A percentile compares a stretch with the other conserved stretches of the same genome.
phyloP scores from a whole-genome alignment of 2,329 filamentous ascomycete genomes.

The Microsporum ferrugineum region DNA sequence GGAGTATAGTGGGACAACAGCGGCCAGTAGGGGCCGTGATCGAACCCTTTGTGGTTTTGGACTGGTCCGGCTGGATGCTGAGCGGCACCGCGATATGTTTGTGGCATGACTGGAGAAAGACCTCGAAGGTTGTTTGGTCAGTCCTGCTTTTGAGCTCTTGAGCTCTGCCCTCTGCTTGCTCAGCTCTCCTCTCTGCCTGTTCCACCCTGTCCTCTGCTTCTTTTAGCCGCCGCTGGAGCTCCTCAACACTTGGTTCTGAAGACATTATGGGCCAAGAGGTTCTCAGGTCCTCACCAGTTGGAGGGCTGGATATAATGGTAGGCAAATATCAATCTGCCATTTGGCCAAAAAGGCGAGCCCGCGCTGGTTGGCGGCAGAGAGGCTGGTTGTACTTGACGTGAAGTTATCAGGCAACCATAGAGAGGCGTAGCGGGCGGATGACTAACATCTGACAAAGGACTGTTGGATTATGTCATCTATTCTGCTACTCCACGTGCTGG shows the following conservation, averaged over 20 bases:
- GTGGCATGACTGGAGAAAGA: slow-evolving; percentile 12
- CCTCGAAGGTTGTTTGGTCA: slow-evolving; percentile 5
- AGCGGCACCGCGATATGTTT: slow-evolving; percentile 7
- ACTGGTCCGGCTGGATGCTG: slow-evolving; percentile 9
- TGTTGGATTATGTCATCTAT: too few relatives aligned
- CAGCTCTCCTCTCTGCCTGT: background rate
- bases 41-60: slow-evolving; percentile 6
- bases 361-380: too few relatives aligned
- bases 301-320: too few relatives aligned
- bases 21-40: background rate
- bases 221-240: background rate
- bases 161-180: background rate
- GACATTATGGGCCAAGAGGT: too few relatives aligned
- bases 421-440: too few relatives aligned
- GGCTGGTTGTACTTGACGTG: too few relatives aligned
- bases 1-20: background rate
- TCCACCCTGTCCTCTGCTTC: background rate
- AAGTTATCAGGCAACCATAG: too few relatives aligned
- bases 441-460: too few relatives aligned
- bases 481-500: too few relatives aligned
- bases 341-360: background rate
- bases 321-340: background rate
- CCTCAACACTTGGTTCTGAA: background rate
- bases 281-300: too few relatives aligned
- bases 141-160: background rate